These are phyloP conservation scores for Penicillium ochrochloron DNA, from an alignment of 495 filamentous ascomycete genomes.

Conservation along the genomic window DNA sequence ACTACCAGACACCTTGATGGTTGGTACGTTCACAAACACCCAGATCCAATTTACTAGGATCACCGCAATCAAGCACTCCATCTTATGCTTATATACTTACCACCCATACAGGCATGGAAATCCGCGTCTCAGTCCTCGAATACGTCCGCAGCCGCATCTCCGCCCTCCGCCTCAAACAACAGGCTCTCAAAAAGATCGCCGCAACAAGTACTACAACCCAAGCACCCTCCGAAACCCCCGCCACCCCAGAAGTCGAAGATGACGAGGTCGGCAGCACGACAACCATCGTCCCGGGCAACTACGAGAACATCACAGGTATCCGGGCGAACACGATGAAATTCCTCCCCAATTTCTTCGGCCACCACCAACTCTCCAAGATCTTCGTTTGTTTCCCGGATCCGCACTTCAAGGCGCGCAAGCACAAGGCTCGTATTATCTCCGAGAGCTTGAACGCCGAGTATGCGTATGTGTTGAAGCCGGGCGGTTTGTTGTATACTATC, in stretches of 20 bases:
- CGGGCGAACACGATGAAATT: slow-evolving; percentile 98
- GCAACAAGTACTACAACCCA: slow-evolving; percentile 14
- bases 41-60: not conserved
- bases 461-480: slow-evolving; percentile 81
- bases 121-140: slow-evolving; percentile 83
- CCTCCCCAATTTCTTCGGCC: slow-evolving; percentile 90
- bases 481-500: slow-evolving; percentile 90
- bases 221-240: slow-evolving; percentile 5
- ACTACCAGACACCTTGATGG: slow-evolving; percentile 78
- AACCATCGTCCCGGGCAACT: slow-evolving; percentile 49
- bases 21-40: slow-evolving; percentile 58
- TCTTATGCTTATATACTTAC: not conserved
- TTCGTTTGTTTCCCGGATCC: slow-evolving; percentile 99
- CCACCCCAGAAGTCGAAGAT: slow-evolving; percentile 35
- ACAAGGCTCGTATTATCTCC: slow-evolving; percentile 94
- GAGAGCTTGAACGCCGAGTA: slow-evolving; percentile 88
- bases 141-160: slow-evolving; percentile 85
- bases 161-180: slow-evolving; percentile 73
- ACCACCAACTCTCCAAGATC: slow-evolving; percentile 76
- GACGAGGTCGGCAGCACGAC: slow-evolving; percentile 29
- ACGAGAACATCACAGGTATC: slow-evolving; percentile 84
- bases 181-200: slow-evolving; percentile 40
- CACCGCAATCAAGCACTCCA: not conserved
- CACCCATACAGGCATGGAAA: slow-evolving; percentile 71
- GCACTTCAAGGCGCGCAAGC: slow-evolving; percentile 96